Evolutionary conservation across 2,329 filamentous ascomycete genomes (phyloP), one percentile per base, ranked within the genome.

Genomic region (Arthrobotrys megalospora): DNA sequence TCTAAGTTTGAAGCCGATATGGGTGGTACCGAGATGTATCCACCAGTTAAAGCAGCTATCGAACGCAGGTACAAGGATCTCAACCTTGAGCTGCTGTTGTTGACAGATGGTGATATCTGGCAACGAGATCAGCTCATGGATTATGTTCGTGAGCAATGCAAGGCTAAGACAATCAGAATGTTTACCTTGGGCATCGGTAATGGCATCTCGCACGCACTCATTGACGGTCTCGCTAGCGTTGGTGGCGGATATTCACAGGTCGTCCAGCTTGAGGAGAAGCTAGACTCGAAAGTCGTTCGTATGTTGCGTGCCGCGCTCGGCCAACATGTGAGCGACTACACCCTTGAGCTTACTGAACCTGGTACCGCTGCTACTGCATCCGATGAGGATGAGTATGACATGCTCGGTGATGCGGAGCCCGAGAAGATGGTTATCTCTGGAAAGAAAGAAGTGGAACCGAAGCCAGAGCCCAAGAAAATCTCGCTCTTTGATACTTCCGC

Each of bases 231-330:
- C 52, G 87, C 88, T 0, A 84, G 86, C 5, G 86, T 86, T 8
- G 89, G 89, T 1, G 87, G 87, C 19, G 89, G 89, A 1, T 90
- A 91, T 76, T 83, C 88, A 0, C 91, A 93, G 82, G 86, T 87
- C 0, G 90, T 93, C 0, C 86, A 85, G 0, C 84, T 88, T 6
- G 85, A 87, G 0, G 91, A 93, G 82, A 89, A 90, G 81, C 88
- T 93, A 84, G 89, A 91, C 80, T 88, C 85, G 80, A 92, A 91
- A 82, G 87, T 93, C 0, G 87, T 93, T 1, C 88, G 91, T 1
- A 93, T 94, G 91, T 85, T 94, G 71, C 92, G 92, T 82, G 91
- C 88, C 0, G 89, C 91, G 0, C 83, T 93, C 19, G 89, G 88
- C 1, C 90, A 91, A 0, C 91, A 93, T 79, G 85, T 92, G 52